Evolutionary conservation across 352 stramenopile genomes (phyloP), one percentile per base, ranked within the genome.

Genomic region (Phytophthora crassamura): DNA sequence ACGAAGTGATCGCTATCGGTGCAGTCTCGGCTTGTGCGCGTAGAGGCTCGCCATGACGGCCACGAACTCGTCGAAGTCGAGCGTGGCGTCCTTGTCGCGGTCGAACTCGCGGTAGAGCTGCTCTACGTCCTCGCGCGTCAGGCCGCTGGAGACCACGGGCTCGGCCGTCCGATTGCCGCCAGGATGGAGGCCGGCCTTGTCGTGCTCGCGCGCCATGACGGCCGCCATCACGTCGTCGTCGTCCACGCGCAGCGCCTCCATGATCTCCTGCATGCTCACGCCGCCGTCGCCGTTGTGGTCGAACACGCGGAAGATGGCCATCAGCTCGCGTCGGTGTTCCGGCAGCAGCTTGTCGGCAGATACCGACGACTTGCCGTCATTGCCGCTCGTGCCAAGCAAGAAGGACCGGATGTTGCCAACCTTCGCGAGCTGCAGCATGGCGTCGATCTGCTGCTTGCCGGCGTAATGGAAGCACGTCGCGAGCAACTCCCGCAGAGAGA

Each of bases 1-100:
- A 34, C 34, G 20, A 35, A 35, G 5, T 30, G 18, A 47, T 47
- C 10, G 3, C 35, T 68, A 66, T 10, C 36, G 35, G 50, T 14
- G 42, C 10, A 46, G 22, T 14, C 30, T 64, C 38, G 58, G 50
- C 15, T 67, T 73, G 32, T 57, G 36, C 0, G 64, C 57, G 40
- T 92, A 82, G 10, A 93, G 50, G 18, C 52, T 76, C 28, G 74
- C 62, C 77, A 91, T 84, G 34, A 93, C 69, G 36, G 42, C 48
- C 4, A 90, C 69, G 59, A 93, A 93, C 71, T 93, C 84, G 43
- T 89, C 66, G 41, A 92, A 91, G 54, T 88, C 70, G 14, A 93
- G 73, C 3, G 69, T 72, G 33, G 76, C 70, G 60, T 89, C 80
- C 39, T 71, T 48, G 50, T 93, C 55, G 4, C 51, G 39, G 41